phyloP scores from a whole-genome alignment of 129 eudicot genomes.

The Flaveria robusta region DNA sequence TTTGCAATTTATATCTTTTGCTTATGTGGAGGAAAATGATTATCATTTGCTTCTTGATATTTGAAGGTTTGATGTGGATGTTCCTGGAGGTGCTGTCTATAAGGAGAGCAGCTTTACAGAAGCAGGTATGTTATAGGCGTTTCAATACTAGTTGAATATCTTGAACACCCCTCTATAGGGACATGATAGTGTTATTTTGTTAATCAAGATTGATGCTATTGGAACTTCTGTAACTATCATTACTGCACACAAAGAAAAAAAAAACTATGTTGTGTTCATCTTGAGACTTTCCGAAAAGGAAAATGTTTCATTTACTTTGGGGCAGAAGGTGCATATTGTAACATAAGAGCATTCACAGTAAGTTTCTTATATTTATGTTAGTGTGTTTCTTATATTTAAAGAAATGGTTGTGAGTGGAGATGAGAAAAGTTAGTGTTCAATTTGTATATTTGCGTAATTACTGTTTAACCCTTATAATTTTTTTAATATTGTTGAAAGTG shows the following conservation, averaged over 20 bases:
- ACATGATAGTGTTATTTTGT: not conserved
- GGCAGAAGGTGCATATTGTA: too few species aligned
- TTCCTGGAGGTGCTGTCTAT: constrained; percentile 84
- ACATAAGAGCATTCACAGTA: too few species aligned
- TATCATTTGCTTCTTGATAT: constrained; percentile 14
- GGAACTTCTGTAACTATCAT: not conserved
- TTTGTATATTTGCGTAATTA: too few species aligned
- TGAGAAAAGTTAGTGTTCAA: too few species aligned
- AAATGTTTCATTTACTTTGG: not conserved
- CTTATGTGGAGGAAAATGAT: constrained; percentile 10
- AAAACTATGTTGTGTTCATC: not conserved
- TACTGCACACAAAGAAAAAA: not conserved
- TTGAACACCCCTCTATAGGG: not conserved
- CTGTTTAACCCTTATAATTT: too few species aligned
- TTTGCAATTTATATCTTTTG: constrained; percentile 23
- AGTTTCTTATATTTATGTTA: too few species aligned
- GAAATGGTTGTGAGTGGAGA: too few species aligned
- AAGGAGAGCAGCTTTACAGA: constrained; percentile 96
- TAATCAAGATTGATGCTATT: not conserved
- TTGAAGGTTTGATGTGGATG: constrained; percentile 93
- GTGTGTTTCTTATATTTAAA: too few species aligned
- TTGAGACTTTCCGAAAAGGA: not conserved
- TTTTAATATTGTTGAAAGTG: too few species aligned
- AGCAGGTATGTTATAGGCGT: constrained; percentile 53
- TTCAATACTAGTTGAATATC: not conserved